Conservation (phyloP, 306 rosid species). For the Abrus pulchellus region DNA sequence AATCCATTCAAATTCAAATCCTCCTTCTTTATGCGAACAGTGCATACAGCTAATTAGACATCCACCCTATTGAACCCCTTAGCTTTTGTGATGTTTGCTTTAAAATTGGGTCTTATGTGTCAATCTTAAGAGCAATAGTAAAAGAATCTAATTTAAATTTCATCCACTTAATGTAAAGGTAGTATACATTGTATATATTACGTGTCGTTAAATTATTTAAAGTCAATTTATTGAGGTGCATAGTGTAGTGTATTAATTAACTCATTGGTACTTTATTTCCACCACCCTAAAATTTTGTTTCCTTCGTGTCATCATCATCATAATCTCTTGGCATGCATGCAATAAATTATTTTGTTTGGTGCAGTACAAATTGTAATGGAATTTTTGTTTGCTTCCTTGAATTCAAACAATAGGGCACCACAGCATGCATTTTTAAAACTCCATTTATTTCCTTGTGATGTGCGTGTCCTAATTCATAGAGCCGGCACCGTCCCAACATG, state of each 20-base stretch:
- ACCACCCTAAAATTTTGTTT: not conserved
- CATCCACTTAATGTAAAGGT: not conserved
- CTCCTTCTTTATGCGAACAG: not conserved
- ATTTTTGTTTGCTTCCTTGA: slow-evolving; percentile 40
- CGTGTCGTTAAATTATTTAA: not conserved
- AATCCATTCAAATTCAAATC: slow-evolving; percentile 39
- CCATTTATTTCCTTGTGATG: slow-evolving; percentile 22
- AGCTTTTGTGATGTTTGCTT: slow-evolving; percentile 17
- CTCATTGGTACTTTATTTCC: not conserved
- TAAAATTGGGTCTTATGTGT: not conserved
- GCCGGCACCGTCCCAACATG: slow-evolving; percentile 46
- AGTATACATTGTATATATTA: no score
- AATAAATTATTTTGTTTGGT: slow-evolving; percentile 10
- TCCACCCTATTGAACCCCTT: slow-evolving; percentile 21
- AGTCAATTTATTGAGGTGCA: not conserved
- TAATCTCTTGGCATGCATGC: slow-evolving; percentile 15
- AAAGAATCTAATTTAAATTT: slow-evolving; percentile 14
- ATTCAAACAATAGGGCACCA: not conserved
- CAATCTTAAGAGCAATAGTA: not conserved
- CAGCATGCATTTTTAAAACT: slow-evolving; percentile 6
- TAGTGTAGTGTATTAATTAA: not conserved
- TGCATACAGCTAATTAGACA: slow-evolving; percentile 21
- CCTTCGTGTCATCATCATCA: slow-evolving; percentile 42
- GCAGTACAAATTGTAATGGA: not conserved
- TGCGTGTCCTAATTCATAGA: slow-evolving; percentile 29